phyloP scores from a whole-genome alignment of 441 rosid species.

The Pelargonium citronellum region DNA sequence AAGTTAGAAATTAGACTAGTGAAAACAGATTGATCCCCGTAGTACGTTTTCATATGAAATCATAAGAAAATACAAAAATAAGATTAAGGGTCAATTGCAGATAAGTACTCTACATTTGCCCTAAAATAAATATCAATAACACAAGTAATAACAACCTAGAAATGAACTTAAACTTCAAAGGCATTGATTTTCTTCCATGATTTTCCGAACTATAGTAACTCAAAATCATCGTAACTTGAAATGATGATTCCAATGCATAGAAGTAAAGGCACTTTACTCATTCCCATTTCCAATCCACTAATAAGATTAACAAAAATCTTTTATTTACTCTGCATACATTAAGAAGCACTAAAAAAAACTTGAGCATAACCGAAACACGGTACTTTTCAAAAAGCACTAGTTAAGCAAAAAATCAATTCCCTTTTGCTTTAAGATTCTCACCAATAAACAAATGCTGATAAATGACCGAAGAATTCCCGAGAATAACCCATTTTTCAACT shows the following conservation, averaged over 20 bases:
- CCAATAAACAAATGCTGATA: not conserved
- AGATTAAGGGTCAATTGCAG: too few relatives aligned
- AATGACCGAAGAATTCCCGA: not conserved
- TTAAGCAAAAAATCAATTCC: not conserved
- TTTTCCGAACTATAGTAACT: not conserved
- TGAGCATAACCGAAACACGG: not conserved
- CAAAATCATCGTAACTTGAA: not conserved
- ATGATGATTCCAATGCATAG: not conserved
- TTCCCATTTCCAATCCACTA: not conserved
- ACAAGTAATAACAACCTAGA: too few relatives aligned
- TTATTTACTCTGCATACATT: too few relatives aligned
- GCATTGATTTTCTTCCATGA: too few relatives aligned
- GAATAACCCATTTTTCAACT: not conserved
- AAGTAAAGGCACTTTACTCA: not conserved
- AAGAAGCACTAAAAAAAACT: not conserved
- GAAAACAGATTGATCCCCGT: too few relatives aligned
- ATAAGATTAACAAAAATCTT: not conserved
- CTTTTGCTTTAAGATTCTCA: not conserved
- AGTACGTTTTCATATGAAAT: too few relatives aligned
- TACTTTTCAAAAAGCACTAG: not conserved
- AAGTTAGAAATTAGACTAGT: too few relatives aligned
- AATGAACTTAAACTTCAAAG: too few relatives aligned
- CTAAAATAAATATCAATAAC: too few relatives aligned
- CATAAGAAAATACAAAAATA: too few relatives aligned
- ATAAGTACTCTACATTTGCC: too few relatives aligned